A percentile compares a stretch with the other conserved stretches of the same genome.
These are phyloP conservation scores for Oxyria digyna DNA, from an alignment of 148 eudicot species.

Conservation along the genomic window DNA sequence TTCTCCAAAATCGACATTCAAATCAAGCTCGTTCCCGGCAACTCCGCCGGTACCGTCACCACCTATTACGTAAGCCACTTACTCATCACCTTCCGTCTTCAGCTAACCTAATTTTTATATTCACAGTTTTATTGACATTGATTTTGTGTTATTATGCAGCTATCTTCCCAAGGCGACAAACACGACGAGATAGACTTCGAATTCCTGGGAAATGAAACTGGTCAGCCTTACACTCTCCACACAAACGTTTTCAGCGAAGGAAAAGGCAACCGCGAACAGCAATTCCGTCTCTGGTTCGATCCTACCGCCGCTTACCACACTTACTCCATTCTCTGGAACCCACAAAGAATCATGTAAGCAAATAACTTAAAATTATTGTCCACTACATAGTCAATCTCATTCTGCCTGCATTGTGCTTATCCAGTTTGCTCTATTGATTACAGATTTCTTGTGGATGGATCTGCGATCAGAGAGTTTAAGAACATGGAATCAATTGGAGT, in stretches of 20 bases:
- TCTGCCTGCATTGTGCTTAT: not conserved
- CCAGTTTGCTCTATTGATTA: too few relatives aligned
- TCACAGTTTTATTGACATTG: not conserved
- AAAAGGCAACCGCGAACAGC: conserved; percentile 9
- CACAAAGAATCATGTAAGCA: conserved; percentile 8
- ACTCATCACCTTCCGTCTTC: not conserved
- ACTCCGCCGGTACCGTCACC: conserved; percentile 25
- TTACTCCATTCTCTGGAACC: conserved; percentile 13
- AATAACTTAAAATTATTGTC: not conserved
- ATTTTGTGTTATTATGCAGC: not conserved
- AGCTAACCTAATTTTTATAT: not conserved
- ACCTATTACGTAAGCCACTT: conserved; percentile 18
- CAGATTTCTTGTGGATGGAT: conserved; percentile 8
- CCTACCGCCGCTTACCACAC: conserved; percentile 10
- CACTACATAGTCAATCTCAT: not conserved
- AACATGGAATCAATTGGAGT: conserved; percentile 13
- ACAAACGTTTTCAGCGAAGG: conserved; percentile 9
- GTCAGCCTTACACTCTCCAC: conserved; percentile 10
- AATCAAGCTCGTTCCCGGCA: conserved; percentile 21
- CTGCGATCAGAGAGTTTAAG: conserved; percentile 11
- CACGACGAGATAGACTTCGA: conserved; percentile 13
- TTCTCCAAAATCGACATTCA: conserved; percentile 21
- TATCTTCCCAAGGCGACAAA: conserved; percentile 5
- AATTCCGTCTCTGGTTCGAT: conserved; percentile 11
- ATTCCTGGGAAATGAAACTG: conserved; percentile 4